Base-by-base conservation (phyloP, 352 stramenopile species). In the Phytopythium oedochilum region DNA sequence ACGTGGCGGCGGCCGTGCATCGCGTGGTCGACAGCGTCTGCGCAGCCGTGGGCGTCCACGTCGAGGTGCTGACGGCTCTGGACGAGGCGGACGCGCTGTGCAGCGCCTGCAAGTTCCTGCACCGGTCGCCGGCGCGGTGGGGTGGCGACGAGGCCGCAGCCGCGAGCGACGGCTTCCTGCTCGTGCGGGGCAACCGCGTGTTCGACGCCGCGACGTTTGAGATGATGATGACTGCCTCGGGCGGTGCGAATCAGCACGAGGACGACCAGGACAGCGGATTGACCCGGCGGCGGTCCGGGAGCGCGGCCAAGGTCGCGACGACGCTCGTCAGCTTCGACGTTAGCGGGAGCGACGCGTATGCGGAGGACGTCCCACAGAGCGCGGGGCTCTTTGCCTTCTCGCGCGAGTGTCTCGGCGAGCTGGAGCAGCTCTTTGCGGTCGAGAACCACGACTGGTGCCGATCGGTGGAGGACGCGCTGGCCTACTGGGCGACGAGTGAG, bases 271-370 rank as follows among this genome's bases (percentile, higher is more conserved):
- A 6, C 10, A 15, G 23, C 20, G 40, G 10, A 15, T 2, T 5
- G 11, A 7, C 3, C n/a, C n/a, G 38, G 2, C 38, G n/a, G 14
- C 2, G 22, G 6, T 14, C 11, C 3, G 46, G 22, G 11, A 14
- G 14, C 15, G 2, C 18, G 34, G 28, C 8, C 14, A 38, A 39
- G 42, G 25, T 22, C 15, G 28, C 64, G 18, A 61, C 58, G 3
- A 58, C 59, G 23, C 59, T 70, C 53, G 39, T 70, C 20, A 32
- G 64, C 39, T 47, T 70, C 22, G 63, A 70, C n/a, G 63, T 66
- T 7, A 44, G 28, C 23, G 46, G 53, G 0, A 9, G 15, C 4
- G 9, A 50, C 26, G 45, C 4, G 0, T 11, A 25, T 15, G 32
- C 29, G n/a, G 46, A 42, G 32, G 46, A 53, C 2, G 26, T 44